phyloP scores from a whole-genome alignment of 169 alveolate genomes.

The Amoebophrya sp. region DNA sequence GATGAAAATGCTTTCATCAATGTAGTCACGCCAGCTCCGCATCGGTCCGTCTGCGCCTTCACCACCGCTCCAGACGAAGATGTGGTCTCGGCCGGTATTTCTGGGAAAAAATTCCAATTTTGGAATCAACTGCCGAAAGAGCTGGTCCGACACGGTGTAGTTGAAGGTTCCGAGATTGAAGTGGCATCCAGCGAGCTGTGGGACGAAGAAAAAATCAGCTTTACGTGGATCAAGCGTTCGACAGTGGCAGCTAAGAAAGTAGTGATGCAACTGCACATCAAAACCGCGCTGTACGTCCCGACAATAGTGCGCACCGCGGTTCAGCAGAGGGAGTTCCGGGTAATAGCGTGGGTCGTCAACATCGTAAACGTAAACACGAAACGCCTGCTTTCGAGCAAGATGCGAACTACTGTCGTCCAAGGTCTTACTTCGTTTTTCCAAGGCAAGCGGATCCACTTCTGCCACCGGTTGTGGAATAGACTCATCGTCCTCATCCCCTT shows the following conservation, averaged over 20 bases:
- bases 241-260: neutral
- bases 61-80: neutral
- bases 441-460: too few relatives aligned
- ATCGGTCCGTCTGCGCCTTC: neutral
- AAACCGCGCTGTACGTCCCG: neutral
- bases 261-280: neutral
- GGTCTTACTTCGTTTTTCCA: too few relatives aligned
- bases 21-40: neutral
- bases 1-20: neutral
- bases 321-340: neutral
- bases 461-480: too few relatives aligned
- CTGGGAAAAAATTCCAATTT: neutral
- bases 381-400: too few relatives aligned
- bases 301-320: neutral
- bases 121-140: neutral
- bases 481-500: too few relatives aligned
- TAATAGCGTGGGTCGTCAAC: neutral
- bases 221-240: neutral
- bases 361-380: neutral
- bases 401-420: too few relatives aligned
- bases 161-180: neutral
- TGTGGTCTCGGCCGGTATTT: neutral
- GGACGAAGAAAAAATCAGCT: neutral
- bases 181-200: neutral
- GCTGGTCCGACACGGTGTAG: neutral